Base-by-base conservation (phyloP, 805 yeast genomes). In the Candida silvicultrix region DNA sequence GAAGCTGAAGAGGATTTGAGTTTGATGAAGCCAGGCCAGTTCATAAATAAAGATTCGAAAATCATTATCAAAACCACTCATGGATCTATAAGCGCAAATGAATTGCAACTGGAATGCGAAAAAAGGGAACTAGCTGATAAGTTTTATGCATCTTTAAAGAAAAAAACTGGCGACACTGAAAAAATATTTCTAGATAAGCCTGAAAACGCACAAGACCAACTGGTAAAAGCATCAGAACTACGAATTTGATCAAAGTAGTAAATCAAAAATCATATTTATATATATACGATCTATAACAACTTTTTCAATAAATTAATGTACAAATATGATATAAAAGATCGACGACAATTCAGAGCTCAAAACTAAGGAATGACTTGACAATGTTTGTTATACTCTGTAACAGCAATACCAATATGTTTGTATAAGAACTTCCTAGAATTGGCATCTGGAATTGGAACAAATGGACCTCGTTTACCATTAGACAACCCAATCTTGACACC, bases 381-480 rank as follows among this genome's bases (percentile, higher is more conserved):
- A 45, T 70, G 75, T 64, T 81, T 81, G 58, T 90, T 92, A 67
- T 74, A 89, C 56, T 83, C 87, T 20, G 73, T 77, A 16, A 89
- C 98, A 2, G 97, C 97, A 49, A 83, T 66, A 4, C 82, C 84
- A 55, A 94, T 85, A 58, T 77, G 77, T 51, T 70, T 75, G 70
- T 89, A 89, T 45, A 92, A 65, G 59, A 78, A 81, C 48, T 71
- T 70, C 51, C 90, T 73, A 48, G 83, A 81, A 10, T 74, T 66
- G 19, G 71, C 68, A 45, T 87, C 94, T 0, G 86, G 80, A 38
- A 92, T 72, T 2, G 97, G 96, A 41, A 92, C 79, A 60, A 92
- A 92, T 31, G 83, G 81, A n/a, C 82, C 83, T 39, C 67, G 71
- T 35, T 72, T 71, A 22, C 74, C 75, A 4, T 74, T 71, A 55